Evolutionary conservation across 371 early-diverging fungal genomes (phyloP), one percentile per base, ranked within the genome.

Genomic region (Saksenaea vasiformis): DNA sequence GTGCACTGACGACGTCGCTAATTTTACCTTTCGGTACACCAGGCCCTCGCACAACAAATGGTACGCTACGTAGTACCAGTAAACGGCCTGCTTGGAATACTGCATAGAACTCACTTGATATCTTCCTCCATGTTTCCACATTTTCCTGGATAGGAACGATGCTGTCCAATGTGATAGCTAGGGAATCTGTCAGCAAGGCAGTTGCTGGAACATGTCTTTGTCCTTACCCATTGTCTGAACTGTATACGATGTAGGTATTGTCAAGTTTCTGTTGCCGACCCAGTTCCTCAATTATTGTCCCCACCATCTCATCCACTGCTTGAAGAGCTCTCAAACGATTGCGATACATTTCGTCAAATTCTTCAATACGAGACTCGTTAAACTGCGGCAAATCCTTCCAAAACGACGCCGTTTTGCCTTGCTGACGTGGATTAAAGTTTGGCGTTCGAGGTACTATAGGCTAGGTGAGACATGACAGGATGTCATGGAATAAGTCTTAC

Each of bases 271-370:
- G 84, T 37, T 82, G 79, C 14, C 62, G 58, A 56, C 86, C 83
- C 7, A 89, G 74, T 10, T 80, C 76, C 34, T 83, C 76, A 61
- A 87, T 72, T 1, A 89, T 58, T 0, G 76, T 65, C 3, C 85
- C 88, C 15, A 89, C 79, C 41, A 89, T 68, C 62, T 89, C 89
- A 62, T 89, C 89, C 0, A 86, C 84, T 0, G 87, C 84, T 60
- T 87, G 88, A 37, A 89, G 78, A 3, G 87, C 78, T 26, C 86
- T 82, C 10, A 89, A 65, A 2, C 89, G 80, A 5, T 81, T 74
- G 31, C 88, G 78, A 58, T 87, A 83, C 3, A 63, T 71, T 19
- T 84, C 79, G 67, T 87, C 88, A 24, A 89, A 68, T 14, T 65
- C 60, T 0, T 84, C 79, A 7, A 85, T 73, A 26, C 74, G 55